Evolutionary conservation across 1,284 basidiomycete genomes (phyloP).

Genomic region (Malassezia vespertilionis): DNA sequence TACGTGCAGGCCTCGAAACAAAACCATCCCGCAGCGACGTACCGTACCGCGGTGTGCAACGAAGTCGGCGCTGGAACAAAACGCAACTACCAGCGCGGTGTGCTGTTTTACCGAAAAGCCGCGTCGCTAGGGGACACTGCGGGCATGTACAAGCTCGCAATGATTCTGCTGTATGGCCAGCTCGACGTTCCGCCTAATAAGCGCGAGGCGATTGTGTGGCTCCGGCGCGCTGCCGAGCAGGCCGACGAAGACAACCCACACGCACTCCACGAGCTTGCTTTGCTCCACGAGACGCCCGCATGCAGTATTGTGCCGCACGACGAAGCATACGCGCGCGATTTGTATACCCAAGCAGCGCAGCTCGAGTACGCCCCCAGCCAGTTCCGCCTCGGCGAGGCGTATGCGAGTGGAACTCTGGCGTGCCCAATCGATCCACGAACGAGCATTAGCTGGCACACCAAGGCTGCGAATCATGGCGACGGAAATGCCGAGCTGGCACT

Average conservation of each 20-base stretch:
- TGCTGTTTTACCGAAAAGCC: slow-evolving; percentile 92
- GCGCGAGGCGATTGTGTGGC: slow-evolving; percentile 85
- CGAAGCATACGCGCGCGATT: slow-evolving; percentile 67
- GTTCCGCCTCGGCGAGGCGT: slow-evolving; percentile 87
- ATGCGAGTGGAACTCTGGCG: slow-evolving; percentile 78
- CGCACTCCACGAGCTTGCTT: slow-evolving; percentile 87
- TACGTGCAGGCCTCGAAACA: slow-evolving; percentile 95
- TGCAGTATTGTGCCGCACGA: slow-evolving; percentile 53
- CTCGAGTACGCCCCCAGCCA: slow-evolving; percentile 87
- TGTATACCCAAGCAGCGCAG: slow-evolving; percentile 84
- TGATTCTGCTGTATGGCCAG: slow-evolving; percentile 78
- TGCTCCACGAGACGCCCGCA: slow-evolving; percentile 62
- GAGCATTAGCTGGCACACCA: slow-evolving; percentile 96
- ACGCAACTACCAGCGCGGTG: slow-evolving; percentile 72
- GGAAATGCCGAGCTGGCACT: slow-evolving; percentile 87
- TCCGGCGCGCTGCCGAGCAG: slow-evolving; percentile 85
- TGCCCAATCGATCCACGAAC: slow-evolving; percentile 85
- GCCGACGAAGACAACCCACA: slow-evolving; percentile 98
- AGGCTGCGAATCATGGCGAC: slow-evolving; percentile 88
- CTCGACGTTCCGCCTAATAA: slow-evolving; percentile 75
- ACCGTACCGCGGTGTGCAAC: slow-evolving; percentile 95
- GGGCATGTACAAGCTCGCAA: slow-evolving; percentile 98
- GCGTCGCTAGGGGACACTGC: slow-evolving; percentile 90
- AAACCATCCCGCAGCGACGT: slow-evolving; percentile 87
- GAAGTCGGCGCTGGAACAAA: slow-evolving; percentile 98